Evolutionary conservation across 805 yeast genomes (phyloP).

Genomic region (Lipomyces starkeyi): DNA sequence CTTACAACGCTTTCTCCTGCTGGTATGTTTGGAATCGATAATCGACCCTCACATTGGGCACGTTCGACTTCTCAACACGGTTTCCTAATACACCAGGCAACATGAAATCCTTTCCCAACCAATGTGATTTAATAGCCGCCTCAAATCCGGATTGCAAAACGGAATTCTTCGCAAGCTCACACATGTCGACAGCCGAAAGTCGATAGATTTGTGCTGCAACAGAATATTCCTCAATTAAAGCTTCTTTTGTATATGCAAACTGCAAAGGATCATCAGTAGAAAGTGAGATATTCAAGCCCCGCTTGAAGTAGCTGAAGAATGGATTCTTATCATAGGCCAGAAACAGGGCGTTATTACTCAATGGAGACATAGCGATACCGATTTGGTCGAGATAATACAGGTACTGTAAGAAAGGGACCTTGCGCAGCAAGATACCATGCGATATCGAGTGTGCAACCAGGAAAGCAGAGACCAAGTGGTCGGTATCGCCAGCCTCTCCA

Average conservation of each 20-base stretch:
- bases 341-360: constrained; percentile 94
- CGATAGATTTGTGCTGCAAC: constrained; percentile 98
- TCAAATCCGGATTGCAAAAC: constrained; percentile 96
- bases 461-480: constrained; percentile 89
- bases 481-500: constrained; percentile 99
- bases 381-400: constrained; percentile 91
- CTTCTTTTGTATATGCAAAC: constrained; percentile 95
- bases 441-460: constrained; percentile 90
- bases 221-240: constrained; percentile 94
- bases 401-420: constrained; percentile 93
- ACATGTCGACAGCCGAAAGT: constrained; percentile 93
- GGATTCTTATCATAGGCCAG: constrained; percentile 97
- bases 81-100: constrained; percentile 75
- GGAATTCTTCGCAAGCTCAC: constrained; percentile 93
- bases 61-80: constrained; percentile 91
- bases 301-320: constrained; percentile 84
- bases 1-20: constrained; percentile 56
- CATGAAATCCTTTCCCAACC: constrained; percentile 75
- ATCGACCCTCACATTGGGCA: constrained; percentile 84
- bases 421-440: constrained; percentile 92
- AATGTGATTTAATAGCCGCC: constrained; percentile 79
- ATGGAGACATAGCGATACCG: constrained; percentile 98
- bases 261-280: constrained; percentile 98
- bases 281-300: constrained; percentile 91
- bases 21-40: constrained; percentile 87